phyloP scores from a whole-genome alignment of 768 basidiomycete genomes.

The Termitomyces sp. region DNA sequence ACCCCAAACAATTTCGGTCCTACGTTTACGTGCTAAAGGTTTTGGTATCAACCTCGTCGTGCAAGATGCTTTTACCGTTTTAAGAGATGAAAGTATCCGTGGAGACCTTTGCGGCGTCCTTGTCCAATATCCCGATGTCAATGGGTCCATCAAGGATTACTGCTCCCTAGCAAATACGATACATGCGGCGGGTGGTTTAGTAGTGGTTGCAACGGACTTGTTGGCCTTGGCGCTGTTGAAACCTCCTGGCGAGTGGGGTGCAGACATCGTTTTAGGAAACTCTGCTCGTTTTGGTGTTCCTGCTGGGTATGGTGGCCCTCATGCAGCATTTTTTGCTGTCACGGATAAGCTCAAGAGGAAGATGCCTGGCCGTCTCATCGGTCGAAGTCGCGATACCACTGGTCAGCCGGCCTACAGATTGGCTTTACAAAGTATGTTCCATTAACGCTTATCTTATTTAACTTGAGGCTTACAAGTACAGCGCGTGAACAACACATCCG shows the following conservation, averaged over 20 bases:
- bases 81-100: constrained; percentile 48
- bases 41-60: constrained; percentile 84
- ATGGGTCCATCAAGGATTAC: constrained; percentile 80
- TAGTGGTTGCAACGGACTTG: constrained; percentile 87
- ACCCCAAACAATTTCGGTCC: constrained; percentile 87
- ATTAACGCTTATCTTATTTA: not conserved
- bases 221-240: constrained; percentile 89
- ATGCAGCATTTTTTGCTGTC: constrained; percentile 96
- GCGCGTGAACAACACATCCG: constrained; percentile 97
- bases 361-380: constrained; percentile 98
- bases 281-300: constrained; percentile 97
- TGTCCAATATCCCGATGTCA: constrained; percentile 90
- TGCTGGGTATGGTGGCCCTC: constrained; percentile 94
- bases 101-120: constrained; percentile 79
- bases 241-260: constrained; percentile 98
- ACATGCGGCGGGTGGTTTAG: constrained; percentile 73
- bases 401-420: constrained; percentile 89
- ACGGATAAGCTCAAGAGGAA: constrained; percentile 90
- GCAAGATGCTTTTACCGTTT: constrained; percentile 46
- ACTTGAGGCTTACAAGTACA: constrained; percentile 22
- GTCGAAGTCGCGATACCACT: constrained; percentile 77
- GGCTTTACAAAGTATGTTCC: constrained; percentile 82
- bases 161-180: constrained; percentile 55
- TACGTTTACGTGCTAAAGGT: constrained; percentile 87
- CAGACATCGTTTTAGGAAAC: constrained; percentile 92